Evolutionary conservation across 1,284 basidiomycete genomes (phyloP), one percentile per base, ranked within the genome.

Genomic region (Ceratobasidium sp.): DNA sequence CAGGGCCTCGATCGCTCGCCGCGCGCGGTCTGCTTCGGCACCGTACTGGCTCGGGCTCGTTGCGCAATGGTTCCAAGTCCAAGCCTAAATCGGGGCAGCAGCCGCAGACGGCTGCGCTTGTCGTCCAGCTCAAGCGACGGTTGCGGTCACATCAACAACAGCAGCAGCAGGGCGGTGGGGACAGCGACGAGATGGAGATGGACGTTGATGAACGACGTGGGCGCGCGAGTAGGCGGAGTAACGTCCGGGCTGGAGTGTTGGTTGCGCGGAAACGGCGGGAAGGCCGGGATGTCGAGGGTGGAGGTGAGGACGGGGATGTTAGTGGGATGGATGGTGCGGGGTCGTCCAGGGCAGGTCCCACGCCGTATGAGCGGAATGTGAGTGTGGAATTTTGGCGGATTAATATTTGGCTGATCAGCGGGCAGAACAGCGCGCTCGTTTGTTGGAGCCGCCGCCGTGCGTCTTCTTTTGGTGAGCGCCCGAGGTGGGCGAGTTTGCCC

Each of bases 371-470:
- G 33, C 41, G 71, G 46, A 64, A 75, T 75, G 71, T 75, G 48
- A 75, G 71, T 75, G 48, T 48, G 2, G 62, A n/a, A 14, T 41
- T 41, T 27, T 44, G 27, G 55, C 12, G 35, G 48, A 30, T 54
- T 18, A 23, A 46, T 23, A 54, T 33, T 20, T 18, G 52, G 57
- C n/a, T 73, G 55, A 68, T 54, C 33, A 44, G 27, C 55, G 60
- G 60, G 59, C 48, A 75, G 71, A 65, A 75, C 60, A 75, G 71
- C 71, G 71, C 71, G 48, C 71, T 75, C 33, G 55, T 75, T 65
- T 75, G 62, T 44, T 74, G 70, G 70, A 74, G 70, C 70, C 70
- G 71, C n/a, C 71, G 60, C 60, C 71, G 71, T 65, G 71, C 71
- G 52, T 75, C 48, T 75, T 65, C 71, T 65, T 75, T 75, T 65